phyloP scores from a whole-genome alignment of 352 stramenopile genomes.

The Thalassiosira livingstoniorum region DNA sequence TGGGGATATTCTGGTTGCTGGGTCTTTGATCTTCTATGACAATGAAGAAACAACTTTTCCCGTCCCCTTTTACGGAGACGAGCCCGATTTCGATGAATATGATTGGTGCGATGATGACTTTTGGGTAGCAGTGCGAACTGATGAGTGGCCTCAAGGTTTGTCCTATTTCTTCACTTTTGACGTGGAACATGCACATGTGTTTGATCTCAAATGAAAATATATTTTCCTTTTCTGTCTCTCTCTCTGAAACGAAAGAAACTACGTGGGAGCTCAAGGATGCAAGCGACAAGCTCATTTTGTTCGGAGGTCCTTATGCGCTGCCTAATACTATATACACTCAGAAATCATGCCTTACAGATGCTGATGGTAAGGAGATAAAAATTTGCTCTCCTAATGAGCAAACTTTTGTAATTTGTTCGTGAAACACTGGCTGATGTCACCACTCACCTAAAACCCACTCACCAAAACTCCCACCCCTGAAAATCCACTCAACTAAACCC shows the following conservation, averaged over 20 bases:
- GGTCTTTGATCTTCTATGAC: neutral
- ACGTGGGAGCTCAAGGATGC: neutral
- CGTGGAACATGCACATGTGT: no score
- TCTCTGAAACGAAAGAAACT: no score
- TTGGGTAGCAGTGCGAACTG: neutral
- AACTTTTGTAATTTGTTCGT: no score
- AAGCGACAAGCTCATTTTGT: neutral
- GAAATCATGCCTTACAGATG: neutral
- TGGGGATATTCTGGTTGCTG: neutral
- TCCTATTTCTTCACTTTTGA: no score
- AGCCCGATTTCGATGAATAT: neutral
- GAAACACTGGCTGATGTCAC: no score
- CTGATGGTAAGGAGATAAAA: no score
- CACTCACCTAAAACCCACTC: no score
- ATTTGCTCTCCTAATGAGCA: no score
- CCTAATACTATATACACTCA: constrained; percentile 1
- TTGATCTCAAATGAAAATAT: no score
- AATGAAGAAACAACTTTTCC: constrained; percentile 4
- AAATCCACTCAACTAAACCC: no score
- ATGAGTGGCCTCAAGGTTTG: constrained; percentile 5
- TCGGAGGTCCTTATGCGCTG: neutral
- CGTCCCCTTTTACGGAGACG: neutral
- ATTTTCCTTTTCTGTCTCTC: no score
- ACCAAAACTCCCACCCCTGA: no score
- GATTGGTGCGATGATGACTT: neutral